Conservation (phyloP, 1,139 yeast species). For the Tardiomyces depauwii region DNA sequence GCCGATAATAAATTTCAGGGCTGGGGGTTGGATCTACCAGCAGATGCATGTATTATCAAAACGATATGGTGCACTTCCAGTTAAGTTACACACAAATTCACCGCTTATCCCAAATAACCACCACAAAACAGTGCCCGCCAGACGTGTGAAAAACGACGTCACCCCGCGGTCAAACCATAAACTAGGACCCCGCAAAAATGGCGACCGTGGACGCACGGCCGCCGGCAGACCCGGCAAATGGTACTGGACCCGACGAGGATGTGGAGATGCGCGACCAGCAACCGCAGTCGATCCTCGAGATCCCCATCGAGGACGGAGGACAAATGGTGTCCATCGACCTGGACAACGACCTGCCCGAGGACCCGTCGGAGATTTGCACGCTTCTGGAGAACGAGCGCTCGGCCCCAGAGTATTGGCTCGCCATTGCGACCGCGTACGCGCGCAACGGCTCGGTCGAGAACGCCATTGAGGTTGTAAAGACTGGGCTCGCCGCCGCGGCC, state of each 20-base stretch:
- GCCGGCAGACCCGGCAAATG: neutral
- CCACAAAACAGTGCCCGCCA: too few species aligned
- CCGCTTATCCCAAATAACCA: too few species aligned
- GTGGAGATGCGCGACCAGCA: neutral
- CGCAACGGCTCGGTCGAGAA: slow-evolving; percentile 47
- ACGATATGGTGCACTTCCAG: too few species aligned
- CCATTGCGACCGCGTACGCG: slow-evolving; percentile 74
- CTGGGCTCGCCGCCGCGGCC: slow-evolving; percentile 37
- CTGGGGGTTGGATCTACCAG: too few species aligned
- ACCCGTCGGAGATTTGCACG: slow-evolving; percentile 69
- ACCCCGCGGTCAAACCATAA: too few species aligned
- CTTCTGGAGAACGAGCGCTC: slow-evolving; percentile 73
- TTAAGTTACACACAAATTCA: too few species aligned
- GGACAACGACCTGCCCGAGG: slow-evolving; percentile 74
- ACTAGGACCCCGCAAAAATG: too few species aligned
- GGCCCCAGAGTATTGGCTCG: slow-evolving; percentile 68
- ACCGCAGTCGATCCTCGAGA: slow-evolving; percentile 21
- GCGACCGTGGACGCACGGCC: neutral
- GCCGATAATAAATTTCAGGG: too few species aligned
- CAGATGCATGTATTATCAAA: too few species aligned
- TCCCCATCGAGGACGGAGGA: slow-evolving; percentile 29
- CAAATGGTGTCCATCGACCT: slow-evolving; percentile 31
- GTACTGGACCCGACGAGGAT: neutral
- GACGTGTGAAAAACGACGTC: too few species aligned
- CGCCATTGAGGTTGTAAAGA: slow-evolving; percentile 51